Base-by-base conservation (phyloP, 768 basidiomycete genomes). In the Lyophyllum atratum region DNA sequence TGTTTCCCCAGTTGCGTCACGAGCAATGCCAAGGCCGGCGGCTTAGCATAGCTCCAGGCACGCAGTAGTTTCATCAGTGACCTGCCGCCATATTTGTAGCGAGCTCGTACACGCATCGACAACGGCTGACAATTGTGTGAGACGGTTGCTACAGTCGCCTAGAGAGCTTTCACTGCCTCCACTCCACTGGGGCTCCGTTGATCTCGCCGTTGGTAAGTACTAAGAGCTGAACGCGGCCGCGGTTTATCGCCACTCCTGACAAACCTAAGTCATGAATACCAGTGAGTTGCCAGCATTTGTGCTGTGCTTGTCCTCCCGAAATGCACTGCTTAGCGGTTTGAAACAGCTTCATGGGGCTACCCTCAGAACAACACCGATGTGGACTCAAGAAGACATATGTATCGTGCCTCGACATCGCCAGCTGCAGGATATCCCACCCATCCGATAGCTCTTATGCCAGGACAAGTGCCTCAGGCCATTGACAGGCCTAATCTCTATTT, bases 401-500 rank as follows among this genome's bases (percentile, higher is more conserved):
- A 49, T 48, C 67, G 63, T 33, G 58, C 65, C 25, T 56, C 65
- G 21, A 69, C 69, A 3, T 59, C 58, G n/a, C 65, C 68, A 47
- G 46, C 57, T 14, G 56, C 61, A 50, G 59, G 52, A 22, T 60
- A 53, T 21, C 62, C 67, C n/a, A 42, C 56, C 46, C 59, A 67
- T 62, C 62, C 62, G 45, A 11, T 61, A 52, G 45, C 63, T 2
- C 58, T 66, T 3, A 64, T 66, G 64, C 64, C 61, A 56, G 55
- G 67, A 17, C 45, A 63, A 39, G 45, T 51, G 15, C 66, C 64
- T 21, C 56, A 65, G 8, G 49, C 62, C n/a, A 63, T 62, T 26
- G 59, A 66, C 26, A 61, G 58, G 40, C 49, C 67, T 22, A 64
- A 70, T 52, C 37, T 71, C 17, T 67, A 70, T 31, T 68, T 67